phyloP scores from a whole-genome alignment of 306 rosid species.

The Pyrus betulifolia region DNA sequence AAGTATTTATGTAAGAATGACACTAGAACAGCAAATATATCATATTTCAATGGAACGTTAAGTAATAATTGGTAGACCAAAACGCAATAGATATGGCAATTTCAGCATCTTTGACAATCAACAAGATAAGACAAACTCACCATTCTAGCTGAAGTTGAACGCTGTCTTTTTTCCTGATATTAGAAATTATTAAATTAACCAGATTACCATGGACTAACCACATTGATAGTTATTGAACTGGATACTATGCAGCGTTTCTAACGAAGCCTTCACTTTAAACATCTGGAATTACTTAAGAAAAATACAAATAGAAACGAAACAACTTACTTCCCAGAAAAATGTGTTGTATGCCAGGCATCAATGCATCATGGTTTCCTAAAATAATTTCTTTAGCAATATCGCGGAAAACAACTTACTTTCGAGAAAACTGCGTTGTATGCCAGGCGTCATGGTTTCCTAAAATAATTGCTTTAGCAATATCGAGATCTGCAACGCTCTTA shows the following conservation, averaged over 20 bases:
- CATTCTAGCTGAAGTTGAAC: conserved; percentile 93
- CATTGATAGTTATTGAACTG: neutral
- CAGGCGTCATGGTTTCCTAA: conserved; percentile 96
- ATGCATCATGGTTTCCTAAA: conserved; percentile 89
- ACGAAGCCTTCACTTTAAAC: neutral
- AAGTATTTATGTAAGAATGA: conserved; percentile 7
- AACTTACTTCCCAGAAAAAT: conserved; percentile 71
- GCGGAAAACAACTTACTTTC: conserved; percentile 45
- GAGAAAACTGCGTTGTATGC: conserved; percentile 66
- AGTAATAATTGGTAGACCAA: neutral
- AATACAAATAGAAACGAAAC: neutral
- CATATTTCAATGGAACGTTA: neutral
- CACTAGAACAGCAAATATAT: neutral
- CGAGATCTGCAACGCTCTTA: conserved; percentile 56
- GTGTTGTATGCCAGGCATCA: conserved; percentile 80
- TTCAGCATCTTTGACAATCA: conserved; percentile 17
- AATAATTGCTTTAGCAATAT: conserved; percentile 68
- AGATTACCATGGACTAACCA: neutral
- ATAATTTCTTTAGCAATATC: conserved; percentile 63
- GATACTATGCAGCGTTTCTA: neutral
- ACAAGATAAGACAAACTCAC: conserved; percentile 42
- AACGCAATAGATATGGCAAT: neutral
- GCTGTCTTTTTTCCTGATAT: conserved; percentile 63
- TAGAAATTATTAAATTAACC: conserved; percentile 30
- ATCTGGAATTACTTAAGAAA: neutral